Evolutionary conservation across 1,284 basidiomycete genomes (phyloP), one percentile per base, ranked within the genome.

Genomic region (Irpex sp.): DNA sequence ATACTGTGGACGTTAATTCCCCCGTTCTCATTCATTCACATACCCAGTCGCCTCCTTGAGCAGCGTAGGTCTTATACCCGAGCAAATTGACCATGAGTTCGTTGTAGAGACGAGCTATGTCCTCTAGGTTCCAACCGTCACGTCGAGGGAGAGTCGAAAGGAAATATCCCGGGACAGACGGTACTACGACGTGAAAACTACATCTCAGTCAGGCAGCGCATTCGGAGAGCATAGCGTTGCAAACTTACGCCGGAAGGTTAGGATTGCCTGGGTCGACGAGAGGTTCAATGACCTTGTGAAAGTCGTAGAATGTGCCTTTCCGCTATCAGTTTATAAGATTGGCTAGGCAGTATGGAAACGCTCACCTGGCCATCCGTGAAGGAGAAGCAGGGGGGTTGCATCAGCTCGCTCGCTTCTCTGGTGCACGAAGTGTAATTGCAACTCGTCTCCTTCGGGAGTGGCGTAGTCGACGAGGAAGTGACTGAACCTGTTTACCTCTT

Each of bases 261-360:
- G 62, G 42, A 21, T 21, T 28, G 21, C 64, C 61, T 28, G 63
- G 65, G 21, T 23, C 57, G 4, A 58, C 62, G 4, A 66, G 52
- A 5, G 51, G 42, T 10, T 62, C 55, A 12, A 66, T 55, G 49
- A 66, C 48, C 35, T 39, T 58, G 54, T 64, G 60, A 48, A 58
- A 66, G 52, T 66, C 65, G 63, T 63, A 66, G 48, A 66, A 64
- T 3, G 63, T 60, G 42, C 65, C 65, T 52, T n/a, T n/a, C n/a
- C n/a, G n/a, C n/a, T n/a, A n/a, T n/a, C n/a, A n/a, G n/a, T n/a
- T n/a, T n/a, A n/a, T n/a, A n/a, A n/a, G n/a, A n/a, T n/a, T n/a
- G n/a, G n/a, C n/a, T n/a, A n/a, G n/a, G n/a, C n/a, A n/a, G n/a
- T n/a, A n/a, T n/a, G n/a, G n/a, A n/a, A n/a, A n/a, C n/a, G n/a